Conservation (phyloP, 176 grass and related monocot species). For the Raddia guianensis region DNA sequence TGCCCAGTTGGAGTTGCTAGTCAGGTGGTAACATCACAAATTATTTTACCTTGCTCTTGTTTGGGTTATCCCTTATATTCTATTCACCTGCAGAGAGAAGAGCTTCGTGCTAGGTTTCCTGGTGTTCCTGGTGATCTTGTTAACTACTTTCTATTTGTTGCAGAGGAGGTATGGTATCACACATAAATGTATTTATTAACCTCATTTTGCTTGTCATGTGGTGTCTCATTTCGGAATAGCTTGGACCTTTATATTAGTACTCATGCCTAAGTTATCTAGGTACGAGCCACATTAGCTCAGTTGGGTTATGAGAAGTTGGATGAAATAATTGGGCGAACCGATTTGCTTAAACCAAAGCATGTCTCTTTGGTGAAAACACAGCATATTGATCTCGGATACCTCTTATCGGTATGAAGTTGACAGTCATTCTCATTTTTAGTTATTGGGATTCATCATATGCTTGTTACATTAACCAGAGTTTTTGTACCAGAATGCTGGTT, state of each 20-base stretch:
- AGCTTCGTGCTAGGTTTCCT: constrained; percentile 98
- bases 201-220: neutral
- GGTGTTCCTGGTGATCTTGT: constrained; percentile 99
- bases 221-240: constrained; percentile 1
- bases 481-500: constrained; percentile 70
- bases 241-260: constrained; percentile 28
- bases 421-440: constrained; percentile 25
- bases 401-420: constrained; percentile 70
- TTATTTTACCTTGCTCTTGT: constrained; percentile 39
- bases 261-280: constrained; percentile 58
- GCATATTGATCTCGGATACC: constrained; percentile 84
- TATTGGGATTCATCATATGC: constrained; percentile 41
- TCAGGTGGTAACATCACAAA: constrained; percentile 69
- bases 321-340: constrained; percentile 87
- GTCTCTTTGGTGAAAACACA: constrained; percentile 96
- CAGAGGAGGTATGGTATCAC: constrained; percentile 78
- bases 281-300: constrained; percentile 80
- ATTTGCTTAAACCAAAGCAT: constrained; percentile 83
- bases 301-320: constrained; percentile 98
- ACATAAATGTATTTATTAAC: constrained; percentile 25
- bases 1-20: constrained; percentile 99
- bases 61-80: constrained; percentile 46
- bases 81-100: constrained; percentile 81
- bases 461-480: constrained; percentile 35
- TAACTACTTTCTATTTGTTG: constrained; percentile 98